phyloP scores from a whole-genome alignment of 2,329 filamentous ascomycete genomes.

The Neoascochyta sp. region DNA sequence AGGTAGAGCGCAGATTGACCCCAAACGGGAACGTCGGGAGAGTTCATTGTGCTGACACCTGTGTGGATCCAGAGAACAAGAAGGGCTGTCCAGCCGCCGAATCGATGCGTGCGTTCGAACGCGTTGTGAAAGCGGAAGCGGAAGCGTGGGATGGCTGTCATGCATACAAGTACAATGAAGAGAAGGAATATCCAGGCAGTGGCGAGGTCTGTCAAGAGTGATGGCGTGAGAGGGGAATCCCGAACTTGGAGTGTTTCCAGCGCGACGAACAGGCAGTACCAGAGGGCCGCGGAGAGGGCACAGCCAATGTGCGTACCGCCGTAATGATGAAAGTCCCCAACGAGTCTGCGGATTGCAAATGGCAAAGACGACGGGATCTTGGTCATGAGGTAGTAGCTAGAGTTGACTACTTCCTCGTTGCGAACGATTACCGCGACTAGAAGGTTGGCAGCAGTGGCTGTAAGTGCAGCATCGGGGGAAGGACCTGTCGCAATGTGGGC shows the following conservation, averaged over 20 bases:
- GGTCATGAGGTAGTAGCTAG: constrained; percentile 25
- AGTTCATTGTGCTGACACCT: constrained; percentile 10
- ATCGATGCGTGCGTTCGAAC: constrained; percentile 37
- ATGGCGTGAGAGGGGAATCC: constrained; percentile 10
- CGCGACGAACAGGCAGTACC: constrained; percentile 45
- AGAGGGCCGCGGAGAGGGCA: constrained; percentile 32
- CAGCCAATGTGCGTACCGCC: constrained; percentile 36
- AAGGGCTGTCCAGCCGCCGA: constrained; percentile 31
- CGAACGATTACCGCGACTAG: constrained; percentile 28
- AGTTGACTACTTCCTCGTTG: constrained; percentile 35
- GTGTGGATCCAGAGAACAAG: constrained; percentile 26
- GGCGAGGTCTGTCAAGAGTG: constrained; percentile 16
- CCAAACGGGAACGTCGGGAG: constrained; percentile 4
- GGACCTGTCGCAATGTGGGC: not conserved
- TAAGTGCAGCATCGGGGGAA: constrained; percentile 8
- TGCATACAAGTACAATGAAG: constrained; percentile 21
- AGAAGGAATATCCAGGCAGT: constrained; percentile 13
- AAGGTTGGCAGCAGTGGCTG: constrained; percentile 36
- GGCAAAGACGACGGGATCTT: constrained; percentile 23
- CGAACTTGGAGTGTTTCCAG: constrained; percentile 26
- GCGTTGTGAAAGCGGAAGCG: constrained; percentile 29
- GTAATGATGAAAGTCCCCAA: constrained; percentile 31
- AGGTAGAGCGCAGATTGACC: constrained; percentile 56
- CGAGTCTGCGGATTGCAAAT: constrained; percentile 17
- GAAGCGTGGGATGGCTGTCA: constrained; percentile 22